Percentiles rank a stretch among this genome's conserved stretches.
These are phyloP conservation scores for Pleurotus sapidus DNA, from an alignment of 768 basidiomycete species.

Conservation along the genomic window DNA sequence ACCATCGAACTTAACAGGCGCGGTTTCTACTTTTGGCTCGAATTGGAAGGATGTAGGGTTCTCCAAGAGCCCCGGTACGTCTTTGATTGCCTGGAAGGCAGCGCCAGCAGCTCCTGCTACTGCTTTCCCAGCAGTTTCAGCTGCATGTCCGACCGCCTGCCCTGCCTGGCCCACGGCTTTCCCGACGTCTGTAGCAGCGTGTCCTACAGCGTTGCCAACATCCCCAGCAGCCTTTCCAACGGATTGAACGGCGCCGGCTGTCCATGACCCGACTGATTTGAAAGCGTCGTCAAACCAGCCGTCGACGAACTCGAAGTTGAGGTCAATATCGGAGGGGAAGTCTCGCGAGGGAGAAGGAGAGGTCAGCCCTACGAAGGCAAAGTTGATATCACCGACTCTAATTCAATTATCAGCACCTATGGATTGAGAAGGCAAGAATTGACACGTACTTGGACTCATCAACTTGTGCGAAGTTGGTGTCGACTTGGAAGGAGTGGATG, in stretches of 20 bases:
- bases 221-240: constrained; percentile 10
- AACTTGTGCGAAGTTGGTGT: constrained; percentile 28
- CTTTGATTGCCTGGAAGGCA: background rate
- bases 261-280: too few species aligned
- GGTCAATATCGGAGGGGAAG: constrained; percentile 1
- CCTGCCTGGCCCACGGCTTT: background rate
- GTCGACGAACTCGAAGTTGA: constrained; percentile 9
- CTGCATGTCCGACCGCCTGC: background rate
- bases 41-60: constrained; percentile 12
- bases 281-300: constrained; percentile 12
- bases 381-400: background rate
- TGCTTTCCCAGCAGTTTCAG: background rate
- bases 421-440: constrained; percentile 2
- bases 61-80: background rate
- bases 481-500: constrained; percentile 30
- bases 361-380: constrained; percentile 12
- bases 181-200: background rate
- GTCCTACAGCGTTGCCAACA: background rate
- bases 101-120: background rate
- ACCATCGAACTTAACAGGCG: constrained; percentile 17
- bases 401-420: background rate
- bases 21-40: constrained; percentile 11
- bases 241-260: too few species aligned
- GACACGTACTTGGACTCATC: constrained; percentile 15
- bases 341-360: background rate